phyloP scores from a whole-genome alignment of 805 yeast species.

The Spathaspora arborariae region DNA sequence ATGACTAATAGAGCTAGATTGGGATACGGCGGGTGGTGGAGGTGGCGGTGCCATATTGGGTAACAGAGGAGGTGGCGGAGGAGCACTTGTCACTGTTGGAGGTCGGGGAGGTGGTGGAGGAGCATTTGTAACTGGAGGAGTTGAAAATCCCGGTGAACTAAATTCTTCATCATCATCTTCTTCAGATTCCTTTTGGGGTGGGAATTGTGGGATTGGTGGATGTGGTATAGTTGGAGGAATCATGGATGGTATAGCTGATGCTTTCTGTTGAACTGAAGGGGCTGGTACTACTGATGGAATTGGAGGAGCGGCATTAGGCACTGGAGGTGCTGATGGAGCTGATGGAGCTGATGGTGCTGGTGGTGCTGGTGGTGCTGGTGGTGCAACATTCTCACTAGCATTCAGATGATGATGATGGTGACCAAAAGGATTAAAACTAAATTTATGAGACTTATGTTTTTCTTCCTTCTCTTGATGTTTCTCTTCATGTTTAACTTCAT shows the following conservation, averaged over 20 bases:
- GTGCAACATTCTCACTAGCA: conserved; percentile 5
- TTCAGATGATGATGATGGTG: background rate
- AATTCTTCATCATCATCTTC: background rate
- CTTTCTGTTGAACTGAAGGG: conserved; percentile 5
- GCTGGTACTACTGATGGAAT: conserved; percentile 9
- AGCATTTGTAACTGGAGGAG: conserved; percentile 4
- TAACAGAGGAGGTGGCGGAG: conserved; percentile 19
- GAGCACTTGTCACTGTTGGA: conserved; percentile 13
- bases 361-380: conserved; percentile 10
- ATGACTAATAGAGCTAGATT: conserved; percentile 6
- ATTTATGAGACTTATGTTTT: background rate
- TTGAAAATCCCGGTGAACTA: background rate
- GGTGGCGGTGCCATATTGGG: conserved; percentile 13
- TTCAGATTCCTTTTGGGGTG: conserved; percentile 5
- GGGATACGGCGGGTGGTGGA: conserved; percentile 29
- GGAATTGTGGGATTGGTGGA: conserved; percentile 6
- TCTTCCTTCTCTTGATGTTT: conserved; percentile 12
- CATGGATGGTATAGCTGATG: conserved; percentile 12
- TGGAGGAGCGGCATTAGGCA: conserved; percentile 15
- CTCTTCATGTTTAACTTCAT: conserved; percentile 12
- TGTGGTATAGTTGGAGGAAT: conserved; percentile 15
- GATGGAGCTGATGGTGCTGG: conserved; percentile 10
- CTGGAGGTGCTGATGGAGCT: background rate
- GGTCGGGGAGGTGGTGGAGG: conserved; percentile 10
- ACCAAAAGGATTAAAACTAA: conserved; percentile 10